Base-by-base conservation (phyloP, 805 yeast species). In the Candida gorgasii region DNA sequence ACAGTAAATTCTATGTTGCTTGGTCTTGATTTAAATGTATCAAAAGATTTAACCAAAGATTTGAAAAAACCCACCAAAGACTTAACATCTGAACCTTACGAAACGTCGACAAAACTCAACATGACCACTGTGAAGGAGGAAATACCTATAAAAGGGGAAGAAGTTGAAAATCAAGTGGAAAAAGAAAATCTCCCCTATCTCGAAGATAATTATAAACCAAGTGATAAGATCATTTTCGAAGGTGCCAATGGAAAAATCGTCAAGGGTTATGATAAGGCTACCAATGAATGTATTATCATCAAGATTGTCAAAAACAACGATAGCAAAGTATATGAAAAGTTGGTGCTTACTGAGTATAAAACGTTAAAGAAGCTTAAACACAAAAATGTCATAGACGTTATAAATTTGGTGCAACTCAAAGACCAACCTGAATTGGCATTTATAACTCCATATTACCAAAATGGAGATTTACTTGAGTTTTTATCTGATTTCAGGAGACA, bases 401-500 rank as follows among this genome's bases (percentile, higher is more conserved):
- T 55, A 12, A 68, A 62, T 39, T 23, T 69, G 13, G 55, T 58
- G 2, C 39, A 49, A 2, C 53, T 46, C 7, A 19, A 14, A 9
- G 20, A 29, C 3, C 14, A 42, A 9, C 23, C 24, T 5, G 60
- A 59, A 26, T 52, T 66, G 13, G 23, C 73, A 9, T 48, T 78
- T 4, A 55, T 76, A 8, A 43, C 69, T 18, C 75, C 75, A 11
- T 75, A 55, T 52, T 75, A 67, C 54, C 55, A 62, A 18, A 51
- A 69, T 47, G 80, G 82, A 2, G 84, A 78, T 51, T 58, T 78
- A 19, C 52, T 78, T 38, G 70, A 68, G 29, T 62, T 64, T 41
- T 47, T 76, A n/a, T 61, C 75, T 8, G 53, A 51, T 30, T 58
- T 73, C 8, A 57, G 82, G 26, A 58, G 63, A 36, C 44, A 53